Conservation (phyloP, 768 basidiomycete genomes). For the Rhizopogon roseolus region DNA sequence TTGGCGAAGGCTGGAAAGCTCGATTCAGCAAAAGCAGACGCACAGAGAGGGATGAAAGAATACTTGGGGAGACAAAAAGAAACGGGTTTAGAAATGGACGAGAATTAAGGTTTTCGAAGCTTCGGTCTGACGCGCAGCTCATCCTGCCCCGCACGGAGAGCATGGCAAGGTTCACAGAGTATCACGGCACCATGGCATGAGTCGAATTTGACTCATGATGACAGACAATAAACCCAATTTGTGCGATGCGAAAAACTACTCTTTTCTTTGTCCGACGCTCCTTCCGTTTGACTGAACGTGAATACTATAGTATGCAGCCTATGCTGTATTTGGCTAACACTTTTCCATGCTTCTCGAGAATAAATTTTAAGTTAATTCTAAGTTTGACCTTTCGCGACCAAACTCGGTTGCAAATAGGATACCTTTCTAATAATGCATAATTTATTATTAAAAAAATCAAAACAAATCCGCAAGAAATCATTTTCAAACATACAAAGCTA, state of each 20-base stretch:
- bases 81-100: constrained; percentile 39
- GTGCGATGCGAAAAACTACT: not conserved
- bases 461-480: too few species aligned
- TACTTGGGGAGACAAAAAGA: constrained; percentile 36
- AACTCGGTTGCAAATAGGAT: too few species aligned
- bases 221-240: not conserved
- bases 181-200: not conserved
- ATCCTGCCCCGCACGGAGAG: not conserved
- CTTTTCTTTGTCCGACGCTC: too few species aligned
- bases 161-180: not conserved
- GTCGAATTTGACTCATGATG: not conserved
- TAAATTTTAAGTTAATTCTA: too few species aligned
- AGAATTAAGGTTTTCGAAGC: constrained; percentile 6
- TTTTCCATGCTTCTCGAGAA: too few species aligned
- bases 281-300: too few species aligned
- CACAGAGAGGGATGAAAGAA: constrained; percentile 39
- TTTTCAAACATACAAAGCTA: too few species aligned
- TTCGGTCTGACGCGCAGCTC: not conserved
- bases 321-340: too few species aligned
- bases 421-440: too few species aligned
- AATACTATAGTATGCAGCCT: too few species aligned
- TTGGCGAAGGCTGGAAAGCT: constrained; percentile 70
- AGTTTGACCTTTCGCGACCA: too few species aligned
- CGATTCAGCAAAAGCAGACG: constrained; percentile 41
- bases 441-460: too few species aligned